A percentile compares a stretch with the other conserved stretches of the same genome.
Evolutionary conservation across 2,329 filamentous ascomycete genomes (phyloP).

Genomic region (Berkeleyomyces rouxiae): DNA sequence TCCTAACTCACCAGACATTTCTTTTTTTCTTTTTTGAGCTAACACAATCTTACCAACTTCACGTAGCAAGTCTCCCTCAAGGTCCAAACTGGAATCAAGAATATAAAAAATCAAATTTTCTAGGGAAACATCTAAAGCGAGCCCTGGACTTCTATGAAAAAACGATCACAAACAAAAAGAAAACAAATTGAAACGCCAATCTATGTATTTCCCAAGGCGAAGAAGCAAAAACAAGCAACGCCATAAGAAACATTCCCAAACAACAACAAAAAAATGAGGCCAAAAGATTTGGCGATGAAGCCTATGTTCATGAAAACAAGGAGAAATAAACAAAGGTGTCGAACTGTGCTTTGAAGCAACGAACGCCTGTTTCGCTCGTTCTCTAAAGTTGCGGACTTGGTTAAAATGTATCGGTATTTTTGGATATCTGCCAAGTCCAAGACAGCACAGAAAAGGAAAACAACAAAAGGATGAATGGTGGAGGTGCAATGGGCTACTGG

Average conservation of each 20-base stretch:
- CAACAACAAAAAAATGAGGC: not conserved
- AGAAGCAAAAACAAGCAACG: not conserved
- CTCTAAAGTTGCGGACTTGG: slow-evolving; percentile 4
- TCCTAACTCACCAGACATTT: not conserved
- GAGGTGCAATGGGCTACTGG: slow-evolving; percentile 7
- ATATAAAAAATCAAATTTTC: not conserved
- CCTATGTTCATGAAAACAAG: slow-evolving; percentile 8
- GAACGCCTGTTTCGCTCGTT: not conserved
- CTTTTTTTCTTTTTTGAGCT: not conserved
- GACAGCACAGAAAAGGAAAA: slow-evolving; percentile 8
- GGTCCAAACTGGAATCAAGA: not conserved
- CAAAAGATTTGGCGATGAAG: not conserved
- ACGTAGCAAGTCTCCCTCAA: not conserved
- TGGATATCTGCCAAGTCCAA: not conserved
- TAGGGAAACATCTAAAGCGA: not conserved
- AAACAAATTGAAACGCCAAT: not conserved
- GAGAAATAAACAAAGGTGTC: slow-evolving; percentile 2
- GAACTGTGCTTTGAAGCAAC: slow-evolving; percentile 1
- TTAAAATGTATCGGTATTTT: not conserved
- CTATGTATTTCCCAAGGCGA: not conserved
- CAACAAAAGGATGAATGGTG: slow-evolving; percentile 14
- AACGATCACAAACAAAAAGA: not conserved
- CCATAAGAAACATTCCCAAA: not conserved
- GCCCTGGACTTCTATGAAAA: not conserved
- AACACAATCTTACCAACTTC: not conserved